Evolutionary conservation across 1,139 yeast genomes (phyloP).

Genomic region (Candida dubliniensis): DNA sequence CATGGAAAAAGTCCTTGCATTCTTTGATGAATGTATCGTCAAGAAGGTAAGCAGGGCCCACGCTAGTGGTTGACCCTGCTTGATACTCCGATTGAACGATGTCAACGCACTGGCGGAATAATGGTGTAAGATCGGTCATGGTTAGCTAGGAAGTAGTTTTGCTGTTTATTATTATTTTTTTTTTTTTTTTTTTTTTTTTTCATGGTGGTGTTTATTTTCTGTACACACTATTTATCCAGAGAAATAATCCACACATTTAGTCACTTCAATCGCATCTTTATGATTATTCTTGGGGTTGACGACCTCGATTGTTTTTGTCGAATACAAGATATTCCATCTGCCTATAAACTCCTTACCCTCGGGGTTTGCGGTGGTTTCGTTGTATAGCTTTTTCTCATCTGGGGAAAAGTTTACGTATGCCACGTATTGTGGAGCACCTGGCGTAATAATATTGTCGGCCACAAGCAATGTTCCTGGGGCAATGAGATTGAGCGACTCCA

Average conservation of each 20-base stretch:
- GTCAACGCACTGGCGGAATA: slow-evolving; percentile 49
- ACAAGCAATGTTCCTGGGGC: slow-evolving; percentile 41
- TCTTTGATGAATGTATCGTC: slow-evolving; percentile 56
- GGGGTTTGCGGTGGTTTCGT: slow-evolving; percentile 23
- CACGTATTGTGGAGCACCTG: slow-evolving; percentile 44
- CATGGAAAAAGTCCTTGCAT: slow-evolving; percentile 43
- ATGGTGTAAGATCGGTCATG: slow-evolving; percentile 57
- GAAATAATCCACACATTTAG: slow-evolving; percentile 26
- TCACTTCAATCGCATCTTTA: slow-evolving; percentile 34
- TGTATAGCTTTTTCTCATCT: slow-evolving; percentile 32
- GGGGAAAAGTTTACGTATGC: slow-evolving; percentile 41
- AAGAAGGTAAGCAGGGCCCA: slow-evolving; percentile 26
- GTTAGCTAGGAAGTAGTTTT: background rate
- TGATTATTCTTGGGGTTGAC: slow-evolving; percentile 10
- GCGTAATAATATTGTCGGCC: slow-evolving; percentile 39
- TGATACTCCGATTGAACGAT: slow-evolving; percentile 38
- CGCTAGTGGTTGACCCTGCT: slow-evolving; percentile 5
- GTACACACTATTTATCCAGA: slow-evolving; percentile 14
- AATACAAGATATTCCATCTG: slow-evolving; percentile 47
- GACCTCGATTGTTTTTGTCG: slow-evolving; percentile 25
- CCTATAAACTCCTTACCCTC: slow-evolving; percentile 35
- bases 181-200: too few species aligned
- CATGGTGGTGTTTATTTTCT: too few species aligned
- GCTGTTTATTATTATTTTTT: background rate
- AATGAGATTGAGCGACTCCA: slow-evolving; percentile 41